Conservation (phyloP, 2,329 filamentous ascomycete species). For the Ceratocystis huliohia region DNA sequence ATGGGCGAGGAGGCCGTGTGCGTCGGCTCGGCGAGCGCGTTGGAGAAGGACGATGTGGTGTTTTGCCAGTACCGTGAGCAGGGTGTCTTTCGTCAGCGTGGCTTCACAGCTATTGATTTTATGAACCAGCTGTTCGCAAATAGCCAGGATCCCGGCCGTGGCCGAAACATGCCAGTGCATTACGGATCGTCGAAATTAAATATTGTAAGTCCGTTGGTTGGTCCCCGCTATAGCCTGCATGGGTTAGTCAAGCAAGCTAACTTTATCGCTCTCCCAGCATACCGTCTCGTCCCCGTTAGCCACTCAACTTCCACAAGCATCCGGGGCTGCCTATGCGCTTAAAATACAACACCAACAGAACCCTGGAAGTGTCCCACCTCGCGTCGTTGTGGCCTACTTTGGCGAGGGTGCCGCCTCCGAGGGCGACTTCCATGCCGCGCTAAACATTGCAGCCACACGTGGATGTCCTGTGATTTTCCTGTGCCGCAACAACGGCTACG, state of each 20-base stretch:
- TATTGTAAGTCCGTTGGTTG: constrained; percentile 47
- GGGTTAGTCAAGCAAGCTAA: neutral
- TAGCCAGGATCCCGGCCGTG: constrained; percentile 61
- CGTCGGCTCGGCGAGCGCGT: constrained; percentile 72
- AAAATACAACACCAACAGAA: constrained; percentile 68
- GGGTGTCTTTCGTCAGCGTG: constrained; percentile 79
- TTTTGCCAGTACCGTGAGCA: constrained; percentile 93
- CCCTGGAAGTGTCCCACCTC: constrained; percentile 46
- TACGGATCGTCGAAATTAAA: constrained; percentile 77
- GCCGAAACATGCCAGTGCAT: constrained; percentile 95
- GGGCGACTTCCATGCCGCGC: constrained; percentile 80
- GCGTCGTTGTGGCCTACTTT: constrained; percentile 74
- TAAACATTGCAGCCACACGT: constrained; percentile 82
- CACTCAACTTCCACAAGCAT: constrained; percentile 79
- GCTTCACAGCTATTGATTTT: constrained; percentile 75
- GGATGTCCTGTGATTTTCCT: constrained; percentile 83
- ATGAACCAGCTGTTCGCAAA: constrained; percentile 95
- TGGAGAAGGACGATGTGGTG: constrained; percentile 74
- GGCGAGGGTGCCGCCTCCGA: constrained; percentile 84
- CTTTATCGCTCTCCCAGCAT: constrained; percentile 39
- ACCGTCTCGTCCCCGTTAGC: constrained; percentile 74
- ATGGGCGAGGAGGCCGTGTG: constrained; percentile 90
- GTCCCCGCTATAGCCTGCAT: neutral
- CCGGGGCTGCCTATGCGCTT: constrained; percentile 75
- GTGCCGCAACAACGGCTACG: constrained; percentile 86